A percentile compares a stretch with the other conserved stretches of the same genome.
phyloP scores from a whole-genome alignment of 1,284 basidiomycete species.

The Tylopilus orsonianus region DNA sequence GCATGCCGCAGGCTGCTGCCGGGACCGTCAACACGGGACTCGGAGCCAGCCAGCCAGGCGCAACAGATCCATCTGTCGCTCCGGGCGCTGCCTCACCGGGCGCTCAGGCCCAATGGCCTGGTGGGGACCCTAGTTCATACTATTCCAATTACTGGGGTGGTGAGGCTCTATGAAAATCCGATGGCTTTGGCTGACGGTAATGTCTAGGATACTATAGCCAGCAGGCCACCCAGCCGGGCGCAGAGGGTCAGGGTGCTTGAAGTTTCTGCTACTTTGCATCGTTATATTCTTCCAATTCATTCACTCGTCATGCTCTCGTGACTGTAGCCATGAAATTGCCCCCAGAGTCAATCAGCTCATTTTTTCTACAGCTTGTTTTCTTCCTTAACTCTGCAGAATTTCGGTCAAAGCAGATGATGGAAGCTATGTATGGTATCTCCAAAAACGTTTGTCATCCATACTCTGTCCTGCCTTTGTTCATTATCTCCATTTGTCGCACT shows the following conservation, averaged over 20 bases:
- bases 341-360: constrained; percentile 21
- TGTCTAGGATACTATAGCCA: constrained; percentile 73
- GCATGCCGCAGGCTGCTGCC: constrained; percentile 60
- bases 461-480: constrained; percentile 24
- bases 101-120: constrained; percentile 70
- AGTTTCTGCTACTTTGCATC: constrained; percentile 31
- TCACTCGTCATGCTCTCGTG: constrained; percentile 28
- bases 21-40: constrained; percentile 56
- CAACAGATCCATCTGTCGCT: constrained; percentile 52
- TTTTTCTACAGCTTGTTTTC: constrained; percentile 20
- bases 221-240: constrained; percentile 60
- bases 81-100: constrained; percentile 49
- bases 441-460: constrained; percentile 33
- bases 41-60: constrained; percentile 52
- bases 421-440: constrained; percentile 37
- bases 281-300: constrained; percentile 29
- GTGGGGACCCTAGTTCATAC: constrained; percentile 70
- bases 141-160: constrained; percentile 85
- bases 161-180: constrained; percentile 35
- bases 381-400: constrained; percentile 28
- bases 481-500: constrained; percentile 24
- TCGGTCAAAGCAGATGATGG: constrained; percentile 29
- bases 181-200: constrained; percentile 17
- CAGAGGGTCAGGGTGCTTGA: constrained; percentile 64
- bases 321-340: constrained; percentile 36